Evolutionary conservation across 2,329 filamentous ascomycete species (phyloP).

Genomic region (Pseudocercospora macadamiae): DNA sequence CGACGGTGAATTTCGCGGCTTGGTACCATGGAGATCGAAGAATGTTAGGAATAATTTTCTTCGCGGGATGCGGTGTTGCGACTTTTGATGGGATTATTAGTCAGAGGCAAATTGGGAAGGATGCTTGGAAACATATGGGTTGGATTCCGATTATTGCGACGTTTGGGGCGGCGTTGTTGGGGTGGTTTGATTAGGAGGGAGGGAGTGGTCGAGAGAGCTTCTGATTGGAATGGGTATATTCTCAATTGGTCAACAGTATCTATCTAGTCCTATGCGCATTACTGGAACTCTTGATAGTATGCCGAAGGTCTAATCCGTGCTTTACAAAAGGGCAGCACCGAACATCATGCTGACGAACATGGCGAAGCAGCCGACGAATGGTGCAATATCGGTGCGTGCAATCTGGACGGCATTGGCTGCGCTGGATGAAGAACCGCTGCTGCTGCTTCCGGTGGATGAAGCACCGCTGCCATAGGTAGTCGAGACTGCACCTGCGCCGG

Average conservation of each 20-base stretch:
- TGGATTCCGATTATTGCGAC: constrained; percentile 12
- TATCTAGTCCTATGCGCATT: not conserved
- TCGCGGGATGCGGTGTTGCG: constrained; percentile 2
- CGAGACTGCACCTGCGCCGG: constrained; percentile 53
- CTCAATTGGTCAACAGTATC: too few relatives aligned
- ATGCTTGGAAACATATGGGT: constrained; percentile 14
- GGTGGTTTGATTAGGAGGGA: constrained; percentile 16
- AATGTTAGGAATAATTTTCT: constrained; percentile 5
- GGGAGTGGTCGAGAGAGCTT: too few relatives aligned
- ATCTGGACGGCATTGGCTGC: constrained; percentile 46
- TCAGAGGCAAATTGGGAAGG: constrained; percentile 10
- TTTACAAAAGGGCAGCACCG: constrained; percentile 48
- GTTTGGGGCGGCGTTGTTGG: constrained; percentile 11
- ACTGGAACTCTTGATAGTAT: not conserved
- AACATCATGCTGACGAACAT: constrained; percentile 57
- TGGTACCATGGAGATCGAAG: constrained; percentile 5
- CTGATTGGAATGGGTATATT: too few relatives aligned
- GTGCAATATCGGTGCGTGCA: constrained; percentile 51
- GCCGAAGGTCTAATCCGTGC: not conserved
- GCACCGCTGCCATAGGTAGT: constrained; percentile 28
- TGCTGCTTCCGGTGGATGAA: constrained; percentile 25
- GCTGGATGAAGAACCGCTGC: constrained; percentile 37
- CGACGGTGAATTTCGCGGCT: constrained; percentile 2
- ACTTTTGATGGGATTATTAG: constrained; percentile 13
- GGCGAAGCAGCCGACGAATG: constrained; percentile 53